Conservation (phyloP, 2,329 filamentous ascomycete species). For the Mycosphaerella sp. region DNA sequence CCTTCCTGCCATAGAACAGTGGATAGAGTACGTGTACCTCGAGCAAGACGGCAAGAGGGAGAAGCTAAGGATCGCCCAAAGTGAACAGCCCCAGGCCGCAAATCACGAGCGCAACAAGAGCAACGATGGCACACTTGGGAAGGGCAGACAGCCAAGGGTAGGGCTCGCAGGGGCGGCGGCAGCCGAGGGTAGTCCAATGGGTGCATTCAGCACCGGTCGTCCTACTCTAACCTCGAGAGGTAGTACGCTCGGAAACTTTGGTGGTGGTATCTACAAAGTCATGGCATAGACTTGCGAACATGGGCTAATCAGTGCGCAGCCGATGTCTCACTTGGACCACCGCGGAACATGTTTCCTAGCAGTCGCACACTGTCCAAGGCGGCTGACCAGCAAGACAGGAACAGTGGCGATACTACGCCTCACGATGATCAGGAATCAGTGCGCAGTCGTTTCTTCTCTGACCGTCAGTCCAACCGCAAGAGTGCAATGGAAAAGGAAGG, state of each 20-base stretch:
- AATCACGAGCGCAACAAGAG: conserved; percentile 19
- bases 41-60: conserved; percentile 33
- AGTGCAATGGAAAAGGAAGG: conserved; percentile 35
- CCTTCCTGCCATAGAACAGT: conserved; percentile 81
- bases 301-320: conserved; percentile 53
- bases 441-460: conserved; percentile 39
- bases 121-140: conserved; percentile 13
- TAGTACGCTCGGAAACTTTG: conserved; percentile 16
- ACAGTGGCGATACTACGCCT: conserved; percentile 31
- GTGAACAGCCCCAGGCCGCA: conserved; percentile 26
- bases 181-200: conserved; percentile 30
- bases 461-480: conserved; percentile 40
- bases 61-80: conserved; percentile 37
- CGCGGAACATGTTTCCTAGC: conserved; percentile 76
- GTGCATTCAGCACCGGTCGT: conserved; percentile 34
- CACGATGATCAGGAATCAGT: conserved; percentile 36
- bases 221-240: conserved; percentile 27
- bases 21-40: conserved; percentile 71
- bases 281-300: background rate
- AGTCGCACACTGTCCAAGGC: conserved; percentile 51
- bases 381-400: conserved; percentile 29
- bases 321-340: conserved; percentile 79
- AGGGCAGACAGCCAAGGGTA: conserved; percentile 21
- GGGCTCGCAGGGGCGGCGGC: conserved; percentile 7
- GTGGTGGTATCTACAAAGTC: conserved; percentile 25